Evolutionary conservation across 2,329 filamentous ascomycete genomes (phyloP).

Genomic region (Alternaria arbusti): DNA sequence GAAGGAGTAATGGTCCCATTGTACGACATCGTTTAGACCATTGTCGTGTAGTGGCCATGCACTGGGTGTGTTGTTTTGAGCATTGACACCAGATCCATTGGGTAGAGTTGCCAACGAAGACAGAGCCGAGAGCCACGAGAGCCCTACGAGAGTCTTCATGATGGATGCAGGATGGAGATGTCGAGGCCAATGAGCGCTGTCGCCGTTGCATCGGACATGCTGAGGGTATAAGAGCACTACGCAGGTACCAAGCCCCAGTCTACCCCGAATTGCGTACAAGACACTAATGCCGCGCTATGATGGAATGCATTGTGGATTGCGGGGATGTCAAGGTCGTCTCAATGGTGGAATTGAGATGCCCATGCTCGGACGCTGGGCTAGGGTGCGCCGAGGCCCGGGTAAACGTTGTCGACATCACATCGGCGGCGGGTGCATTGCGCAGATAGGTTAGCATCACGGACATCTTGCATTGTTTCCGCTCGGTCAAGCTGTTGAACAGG

Average conservation of each 20-base stretch:
- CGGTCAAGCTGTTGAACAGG: not conserved
- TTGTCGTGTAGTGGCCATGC: constrained; percentile 59
- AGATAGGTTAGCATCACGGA: constrained; percentile 4
- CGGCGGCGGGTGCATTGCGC: constrained; percentile 14
- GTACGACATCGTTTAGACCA: constrained; percentile 55
- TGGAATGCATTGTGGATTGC: constrained; percentile 7
- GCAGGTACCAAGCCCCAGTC: constrained; percentile 13
- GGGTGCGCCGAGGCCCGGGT: constrained; percentile 14
- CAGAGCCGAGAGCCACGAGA: constrained; percentile 34
- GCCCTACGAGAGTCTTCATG: constrained; percentile 27
- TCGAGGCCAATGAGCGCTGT: constrained; percentile 25
- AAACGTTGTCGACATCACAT: constrained; percentile 3
- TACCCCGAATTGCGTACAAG: constrained; percentile 15
- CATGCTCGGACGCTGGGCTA: constrained; percentile 9
- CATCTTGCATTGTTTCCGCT: not conserved
- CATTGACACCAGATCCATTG: constrained; percentile 22
- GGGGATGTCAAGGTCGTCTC: constrained; percentile 6
- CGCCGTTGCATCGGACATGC: constrained; percentile 15
- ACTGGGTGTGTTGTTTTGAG: constrained; percentile 30
- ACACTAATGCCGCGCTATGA: constrained; percentile 18
- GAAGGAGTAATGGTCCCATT: constrained; percentile 63
- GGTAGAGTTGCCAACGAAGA: constrained; percentile 20
- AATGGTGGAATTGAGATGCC: constrained; percentile 19
- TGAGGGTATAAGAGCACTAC: constrained; percentile 15
- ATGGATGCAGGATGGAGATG: constrained; percentile 15